A percentile compares a stretch with the other conserved stretches of the same genome.
Evolutionary conservation across 2,329 filamentous ascomycete species (phyloP).

Genomic region (Cordyceps militaris): DNA sequence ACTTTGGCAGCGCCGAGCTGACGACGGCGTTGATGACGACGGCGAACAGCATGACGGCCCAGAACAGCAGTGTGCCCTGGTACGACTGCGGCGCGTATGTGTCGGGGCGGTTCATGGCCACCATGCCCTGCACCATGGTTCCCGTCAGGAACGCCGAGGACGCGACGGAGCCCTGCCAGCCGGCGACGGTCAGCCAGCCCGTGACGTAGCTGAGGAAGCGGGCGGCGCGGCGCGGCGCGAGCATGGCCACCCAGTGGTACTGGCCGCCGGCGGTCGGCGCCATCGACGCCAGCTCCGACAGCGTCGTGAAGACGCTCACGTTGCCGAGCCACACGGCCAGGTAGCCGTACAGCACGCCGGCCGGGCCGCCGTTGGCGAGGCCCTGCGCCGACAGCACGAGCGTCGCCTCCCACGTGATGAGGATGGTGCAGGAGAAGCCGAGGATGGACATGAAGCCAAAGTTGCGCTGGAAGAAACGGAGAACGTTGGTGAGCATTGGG

Average conservation of each 20-base stretch:
- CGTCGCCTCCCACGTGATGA: constrained; percentile 41
- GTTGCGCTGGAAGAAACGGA: constrained; percentile 26
- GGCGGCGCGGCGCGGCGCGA: constrained; percentile 35
- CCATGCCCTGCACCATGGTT: constrained; percentile 21
- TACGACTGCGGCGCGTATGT: constrained; percentile 3
- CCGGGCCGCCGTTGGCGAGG: constrained; percentile 38
- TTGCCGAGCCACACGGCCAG: constrained; percentile 37
- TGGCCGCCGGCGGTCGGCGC: constrained; percentile 45
- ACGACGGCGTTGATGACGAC: constrained; percentile 33
- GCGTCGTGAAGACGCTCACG: constrained; percentile 28
- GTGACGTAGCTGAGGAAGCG: constrained; percentile 29
- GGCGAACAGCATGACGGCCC: constrained; percentile 13
- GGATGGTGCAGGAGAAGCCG: constrained; percentile 39
- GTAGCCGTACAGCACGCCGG: constrained; percentile 42
- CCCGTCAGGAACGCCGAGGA: constrained; percentile 20
- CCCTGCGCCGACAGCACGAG: constrained; percentile 21
- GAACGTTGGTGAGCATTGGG: neutral
- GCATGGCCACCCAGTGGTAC: constrained; percentile 49
- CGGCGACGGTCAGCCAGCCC: too few species aligned
- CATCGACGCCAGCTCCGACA: constrained; percentile 31
- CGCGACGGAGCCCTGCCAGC: constrained; percentile 19
- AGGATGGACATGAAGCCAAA: constrained; percentile 39
- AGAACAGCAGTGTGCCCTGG: constrained; percentile 11
- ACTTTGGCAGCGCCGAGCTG: constrained; percentile 37
- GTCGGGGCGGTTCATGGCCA: constrained; percentile 2